These are phyloP conservation scores for Lepidium sativum DNA, from an alignment of 345 rosid species.

Conservation along the genomic window DNA sequence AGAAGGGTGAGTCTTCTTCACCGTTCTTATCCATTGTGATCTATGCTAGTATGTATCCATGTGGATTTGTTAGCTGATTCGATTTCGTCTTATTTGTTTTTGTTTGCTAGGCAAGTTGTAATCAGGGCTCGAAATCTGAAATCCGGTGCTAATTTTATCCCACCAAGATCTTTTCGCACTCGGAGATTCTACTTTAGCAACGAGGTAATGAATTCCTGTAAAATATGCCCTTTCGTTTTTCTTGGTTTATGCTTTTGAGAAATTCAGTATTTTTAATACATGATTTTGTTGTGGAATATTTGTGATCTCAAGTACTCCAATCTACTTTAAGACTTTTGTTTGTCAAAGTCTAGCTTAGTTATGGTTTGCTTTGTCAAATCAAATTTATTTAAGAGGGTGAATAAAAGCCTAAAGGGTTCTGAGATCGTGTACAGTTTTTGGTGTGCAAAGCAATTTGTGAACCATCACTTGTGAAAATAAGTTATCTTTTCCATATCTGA, in stretches of 20 bases:
- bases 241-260: not conserved
- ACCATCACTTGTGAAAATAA: not conserved
- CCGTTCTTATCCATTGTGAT: not conserved
- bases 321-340: not conserved
- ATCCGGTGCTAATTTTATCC: slow-evolving; percentile 79
- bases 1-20: slow-evolving; percentile 55
- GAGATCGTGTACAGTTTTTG: not conserved
- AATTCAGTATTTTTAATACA: not conserved
- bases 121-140: slow-evolving; percentile 86
- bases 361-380: not conserved
- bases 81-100: not conserved
- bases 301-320: not conserved
- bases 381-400: not conserved
- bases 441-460: not conserved
- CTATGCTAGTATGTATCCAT: not conserved
- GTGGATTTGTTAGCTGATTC: not conserved
- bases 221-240: not conserved
- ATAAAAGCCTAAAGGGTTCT: not conserved
- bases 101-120: slow-evolving; percentile 55
- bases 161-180: slow-evolving; percentile 75
- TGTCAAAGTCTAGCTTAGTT: not conserved
- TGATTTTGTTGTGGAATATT: not conserved
- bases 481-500: not conserved
- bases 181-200: slow-evolving; percentile 76
- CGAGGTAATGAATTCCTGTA: slow-evolving; percentile 42